Conservation (phyloP, 768 basidiomycete species). For the Russula sp. region DNA sequence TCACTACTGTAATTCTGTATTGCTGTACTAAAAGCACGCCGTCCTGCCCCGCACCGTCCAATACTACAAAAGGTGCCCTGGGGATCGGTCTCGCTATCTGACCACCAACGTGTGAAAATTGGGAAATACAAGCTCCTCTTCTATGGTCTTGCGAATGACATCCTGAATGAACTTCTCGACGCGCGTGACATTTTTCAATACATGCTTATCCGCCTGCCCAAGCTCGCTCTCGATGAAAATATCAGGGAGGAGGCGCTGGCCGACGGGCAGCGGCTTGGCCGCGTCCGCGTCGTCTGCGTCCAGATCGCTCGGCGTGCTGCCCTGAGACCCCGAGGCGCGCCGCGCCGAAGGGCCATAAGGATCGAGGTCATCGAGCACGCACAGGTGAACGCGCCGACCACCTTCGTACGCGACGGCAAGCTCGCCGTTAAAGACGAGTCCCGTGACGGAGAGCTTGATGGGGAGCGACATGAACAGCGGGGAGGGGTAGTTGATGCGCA, state of each 20-base stretch:
- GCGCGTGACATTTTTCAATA: conserved; percentile 90
- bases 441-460: conserved; percentile 88
- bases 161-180: conserved; percentile 96
- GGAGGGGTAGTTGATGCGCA: conserved; percentile 96
- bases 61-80: not conserved
- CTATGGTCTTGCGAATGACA: conserved; percentile 88
- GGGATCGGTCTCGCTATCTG: not conserved
- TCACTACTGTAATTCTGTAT: conserved; percentile 34
- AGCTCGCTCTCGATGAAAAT: conserved; percentile 96
- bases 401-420: conserved; percentile 91
- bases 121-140: conserved; percentile 94
- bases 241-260: conserved; percentile 76
- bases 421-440: conserved; percentile 81
- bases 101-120: conserved; percentile 76
- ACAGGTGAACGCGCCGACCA: conserved; percentile 76
- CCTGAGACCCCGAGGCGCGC: conserved; percentile 32
- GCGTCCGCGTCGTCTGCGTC: conserved; percentile 51
- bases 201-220: conserved; percentile 92
- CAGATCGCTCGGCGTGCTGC: conserved; percentile 52
- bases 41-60: not conserved
- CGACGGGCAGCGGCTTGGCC: conserved; percentile 68
- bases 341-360: conserved; percentile 67
- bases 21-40: not conserved
- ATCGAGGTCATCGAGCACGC: conserved; percentile 82
- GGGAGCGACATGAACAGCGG: conserved; percentile 96